These are phyloP conservation scores for Colletotrichum theobromicola DNA, from an alignment of 2,329 filamentous ascomycete genomes.

Conservation along the genomic window DNA sequence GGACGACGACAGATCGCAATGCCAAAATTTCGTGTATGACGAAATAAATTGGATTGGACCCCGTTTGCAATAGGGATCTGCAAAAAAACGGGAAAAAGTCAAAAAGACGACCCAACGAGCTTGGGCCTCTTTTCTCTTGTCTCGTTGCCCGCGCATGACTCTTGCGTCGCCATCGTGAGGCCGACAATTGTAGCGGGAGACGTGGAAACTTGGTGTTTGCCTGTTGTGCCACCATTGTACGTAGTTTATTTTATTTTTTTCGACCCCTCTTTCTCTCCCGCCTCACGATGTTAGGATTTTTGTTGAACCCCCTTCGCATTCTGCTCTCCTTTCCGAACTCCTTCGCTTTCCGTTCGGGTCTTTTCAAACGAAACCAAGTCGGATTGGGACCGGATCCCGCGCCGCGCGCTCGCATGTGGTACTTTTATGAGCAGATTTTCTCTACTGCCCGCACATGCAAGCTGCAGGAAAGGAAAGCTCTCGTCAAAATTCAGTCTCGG, in stretches of 20 bases:
- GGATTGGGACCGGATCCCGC: not conserved
- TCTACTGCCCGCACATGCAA: not conserved
- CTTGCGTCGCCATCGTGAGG: not conserved
- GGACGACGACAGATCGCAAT: not conserved
- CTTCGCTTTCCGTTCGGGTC: not conserved
- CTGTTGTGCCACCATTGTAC: not conserved
- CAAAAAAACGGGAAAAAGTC: not conserved
- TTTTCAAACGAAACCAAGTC: not conserved
- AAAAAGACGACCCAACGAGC: not conserved
- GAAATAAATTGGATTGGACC: not conserved
- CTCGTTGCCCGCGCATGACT: not conserved
- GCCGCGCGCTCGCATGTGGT: not conserved
- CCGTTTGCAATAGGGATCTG: constrained; percentile 14
- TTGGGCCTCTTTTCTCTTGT: not conserved
- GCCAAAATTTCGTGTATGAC: not conserved
- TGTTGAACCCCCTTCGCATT: not conserved
- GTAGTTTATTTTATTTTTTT: not conserved
- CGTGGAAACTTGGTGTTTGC: not conserved
- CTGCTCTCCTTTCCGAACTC: not conserved
- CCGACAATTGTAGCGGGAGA: not conserved
- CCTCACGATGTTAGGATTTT: not conserved
- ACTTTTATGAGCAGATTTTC: not conserved
- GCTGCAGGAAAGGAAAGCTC: not conserved
- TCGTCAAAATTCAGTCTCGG: not conserved
- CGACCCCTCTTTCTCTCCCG: not conserved